Conservation (phyloP, 768 basidiomycete species). For the Rhodosporidiobolus odoratus region DNA sequence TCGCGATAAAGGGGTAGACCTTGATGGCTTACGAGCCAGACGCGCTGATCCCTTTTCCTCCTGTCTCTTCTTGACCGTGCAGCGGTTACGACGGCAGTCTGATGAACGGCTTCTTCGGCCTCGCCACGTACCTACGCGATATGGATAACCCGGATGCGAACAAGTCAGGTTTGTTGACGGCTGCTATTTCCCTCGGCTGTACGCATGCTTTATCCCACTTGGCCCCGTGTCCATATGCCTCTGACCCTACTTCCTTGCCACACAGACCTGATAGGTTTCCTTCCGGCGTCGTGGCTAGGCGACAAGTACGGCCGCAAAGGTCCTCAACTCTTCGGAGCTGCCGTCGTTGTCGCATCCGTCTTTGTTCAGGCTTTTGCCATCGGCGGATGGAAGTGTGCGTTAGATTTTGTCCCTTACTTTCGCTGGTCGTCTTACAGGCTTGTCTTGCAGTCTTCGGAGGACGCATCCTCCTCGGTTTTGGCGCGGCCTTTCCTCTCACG, state of each 20-base stretch:
- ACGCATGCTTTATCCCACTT: neutral
- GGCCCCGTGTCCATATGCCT: neutral
- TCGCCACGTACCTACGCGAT: neutral
- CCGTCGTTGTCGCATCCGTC: neutral
- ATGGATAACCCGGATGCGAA: constrained; percentile 3
- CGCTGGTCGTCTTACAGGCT: neutral
- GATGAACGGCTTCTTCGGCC: neutral
- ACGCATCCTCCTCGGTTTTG: constrained; percentile 5
- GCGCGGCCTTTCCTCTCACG: constrained; percentile 4
- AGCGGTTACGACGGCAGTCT: constrained; percentile 14
- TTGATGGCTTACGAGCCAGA: too few species aligned
- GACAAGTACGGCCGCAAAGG: neutral
- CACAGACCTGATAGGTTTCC: constrained; percentile 5
- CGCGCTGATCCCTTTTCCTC: too few species aligned
- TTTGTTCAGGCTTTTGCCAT: neutral
- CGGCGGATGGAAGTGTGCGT: constrained; percentile 1
- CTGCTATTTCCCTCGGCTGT: constrained; percentile 13
- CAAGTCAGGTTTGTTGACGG: constrained; percentile 1
- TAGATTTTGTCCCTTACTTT: neutral
- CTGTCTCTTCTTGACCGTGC: neutral
- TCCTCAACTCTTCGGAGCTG: neutral
- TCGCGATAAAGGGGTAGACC: neutral
- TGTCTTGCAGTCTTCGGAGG: constrained; percentile 11
- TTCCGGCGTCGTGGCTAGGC: neutral
- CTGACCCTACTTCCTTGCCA: neutral